Conservation (phyloP, 2,329 filamentous ascomycete genomes). For the Alternaria postmessia region DNA sequence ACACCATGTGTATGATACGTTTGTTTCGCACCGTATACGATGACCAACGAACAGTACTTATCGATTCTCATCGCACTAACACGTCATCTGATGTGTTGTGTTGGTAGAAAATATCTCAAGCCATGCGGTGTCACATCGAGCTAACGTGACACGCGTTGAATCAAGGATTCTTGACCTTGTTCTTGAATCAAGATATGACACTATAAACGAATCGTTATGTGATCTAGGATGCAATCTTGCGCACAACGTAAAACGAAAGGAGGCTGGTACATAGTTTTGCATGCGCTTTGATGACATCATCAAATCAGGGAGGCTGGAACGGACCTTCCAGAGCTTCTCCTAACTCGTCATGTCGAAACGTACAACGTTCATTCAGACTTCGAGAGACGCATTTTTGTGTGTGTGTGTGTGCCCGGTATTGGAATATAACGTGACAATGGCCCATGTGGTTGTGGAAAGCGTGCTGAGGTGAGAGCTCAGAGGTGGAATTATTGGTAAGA, state of each 20-base stretch:
- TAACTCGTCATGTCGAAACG: no score
- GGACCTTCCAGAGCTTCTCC: neutral
- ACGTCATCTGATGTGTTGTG: neutral
- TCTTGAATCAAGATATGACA: neutral
- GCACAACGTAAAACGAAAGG: neutral
- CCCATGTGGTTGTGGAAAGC: no score
- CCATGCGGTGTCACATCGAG: neutral
- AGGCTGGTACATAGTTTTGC: neutral
- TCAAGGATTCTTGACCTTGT: neutral
- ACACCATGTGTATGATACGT: neutral
- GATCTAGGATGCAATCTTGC: neutral
- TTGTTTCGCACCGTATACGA: neutral
- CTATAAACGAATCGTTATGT: neutral
- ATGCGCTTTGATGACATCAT: neutral
- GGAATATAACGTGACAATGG: no score
- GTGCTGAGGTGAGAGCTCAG: no score
- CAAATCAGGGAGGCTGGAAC: neutral
- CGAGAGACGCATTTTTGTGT: no score
- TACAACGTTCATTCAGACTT: no score
- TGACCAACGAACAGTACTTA: neutral
- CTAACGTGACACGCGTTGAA: neutral
- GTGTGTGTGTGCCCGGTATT: no score
- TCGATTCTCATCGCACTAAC: neutral
- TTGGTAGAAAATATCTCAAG: neutral
- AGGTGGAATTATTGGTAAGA: no score